Evolutionary conservation across 2,329 filamentous ascomycete genomes (phyloP).

Genomic region (Polytolypa hystricis): DNA sequence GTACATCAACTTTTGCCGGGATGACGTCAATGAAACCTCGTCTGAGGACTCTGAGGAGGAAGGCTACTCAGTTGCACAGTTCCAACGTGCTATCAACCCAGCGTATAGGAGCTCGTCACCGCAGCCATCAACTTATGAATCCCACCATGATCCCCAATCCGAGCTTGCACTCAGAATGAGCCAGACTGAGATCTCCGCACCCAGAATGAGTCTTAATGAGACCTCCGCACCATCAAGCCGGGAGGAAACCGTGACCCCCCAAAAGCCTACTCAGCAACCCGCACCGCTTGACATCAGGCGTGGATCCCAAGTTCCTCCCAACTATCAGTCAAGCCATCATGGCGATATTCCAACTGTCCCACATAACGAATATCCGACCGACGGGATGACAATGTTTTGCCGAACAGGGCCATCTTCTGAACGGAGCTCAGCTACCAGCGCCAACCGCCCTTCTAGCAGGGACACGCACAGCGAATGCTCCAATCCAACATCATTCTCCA

Average conservation of each 20-base stretch:
- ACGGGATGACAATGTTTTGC: constrained; percentile 97
- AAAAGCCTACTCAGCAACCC: constrained; percentile 30
- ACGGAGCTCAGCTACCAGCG: constrained; percentile 55
- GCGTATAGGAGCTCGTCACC: constrained; percentile 93
- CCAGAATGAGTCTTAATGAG: constrained; percentile 30
- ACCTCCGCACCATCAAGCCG: constrained; percentile 35
- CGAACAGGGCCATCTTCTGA: constrained; percentile 62
- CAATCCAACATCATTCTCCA: constrained; percentile 78
- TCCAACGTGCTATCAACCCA: constrained; percentile 88
- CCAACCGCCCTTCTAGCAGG: constrained; percentile 66
- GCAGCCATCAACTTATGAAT: constrained; percentile 84
- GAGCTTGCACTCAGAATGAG: constrained; percentile 59
- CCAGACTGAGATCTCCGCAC: too few relatives aligned
- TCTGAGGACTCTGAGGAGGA: constrained; percentile 85
- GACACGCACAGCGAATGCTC: constrained; percentile 89
- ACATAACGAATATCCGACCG: constrained; percentile 85
- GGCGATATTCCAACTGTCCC: constrained; percentile 59
- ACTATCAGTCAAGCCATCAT: constrained; percentile 48
- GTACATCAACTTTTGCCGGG: constrained; percentile 97
- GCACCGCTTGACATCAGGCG: constrained; percentile 19
- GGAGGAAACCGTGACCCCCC: constrained; percentile 43
- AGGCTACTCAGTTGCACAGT: constrained; percentile 88
- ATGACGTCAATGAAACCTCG: constrained; percentile 65
- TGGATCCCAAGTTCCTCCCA: constrained; percentile 32
- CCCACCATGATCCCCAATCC: constrained; percentile 77